These are phyloP conservation scores for Pythium folliculosum DNA, from an alignment of 352 stramenopile species.

Conservation along the genomic window DNA sequence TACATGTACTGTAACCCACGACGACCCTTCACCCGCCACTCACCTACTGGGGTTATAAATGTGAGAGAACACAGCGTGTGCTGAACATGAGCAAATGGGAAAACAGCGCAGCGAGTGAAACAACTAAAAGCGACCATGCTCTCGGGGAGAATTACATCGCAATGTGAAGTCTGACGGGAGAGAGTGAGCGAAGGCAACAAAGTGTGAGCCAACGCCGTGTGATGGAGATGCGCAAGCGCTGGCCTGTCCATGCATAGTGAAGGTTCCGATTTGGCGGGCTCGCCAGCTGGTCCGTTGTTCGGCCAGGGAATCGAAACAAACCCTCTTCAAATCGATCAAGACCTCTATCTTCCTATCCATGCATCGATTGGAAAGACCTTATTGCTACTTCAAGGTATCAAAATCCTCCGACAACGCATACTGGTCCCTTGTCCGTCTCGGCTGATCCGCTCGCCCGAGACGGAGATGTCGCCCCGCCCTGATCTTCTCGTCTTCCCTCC, in stretches of 20 bases:
- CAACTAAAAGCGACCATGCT: no score
- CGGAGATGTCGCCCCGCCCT: constrained; percentile 11
- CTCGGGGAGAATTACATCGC: no score
- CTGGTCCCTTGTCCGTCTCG: not conserved
- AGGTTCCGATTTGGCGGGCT: constrained; percentile 24
- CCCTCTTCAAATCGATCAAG: constrained; percentile 3
- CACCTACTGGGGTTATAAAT: no score
- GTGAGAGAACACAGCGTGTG: not conserved
- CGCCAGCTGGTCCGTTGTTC: constrained; percentile 10
- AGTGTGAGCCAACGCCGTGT: not conserved
- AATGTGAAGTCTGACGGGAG: no score
- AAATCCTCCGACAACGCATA: constrained; percentile 2
- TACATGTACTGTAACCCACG: not conserved
- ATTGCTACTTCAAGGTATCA: constrained; percentile 13
- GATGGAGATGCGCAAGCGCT: constrained; percentile 8
- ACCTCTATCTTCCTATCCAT: not conserved
- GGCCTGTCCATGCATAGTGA: constrained; percentile 16
- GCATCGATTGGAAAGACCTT: constrained; percentile 15
- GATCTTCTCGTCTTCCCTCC: constrained; percentile 24
- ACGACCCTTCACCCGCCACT: no score
- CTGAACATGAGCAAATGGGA: not conserved
- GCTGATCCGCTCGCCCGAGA: not conserved
- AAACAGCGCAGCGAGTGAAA: not conserved
- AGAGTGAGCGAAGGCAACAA: not conserved
- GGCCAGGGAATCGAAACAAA: constrained; percentile 17